Evolutionary conservation across 345 rosid genomes (phyloP), one percentile per base, ranked within the genome.

Genomic region (Cochlearia excelsa): DNA sequence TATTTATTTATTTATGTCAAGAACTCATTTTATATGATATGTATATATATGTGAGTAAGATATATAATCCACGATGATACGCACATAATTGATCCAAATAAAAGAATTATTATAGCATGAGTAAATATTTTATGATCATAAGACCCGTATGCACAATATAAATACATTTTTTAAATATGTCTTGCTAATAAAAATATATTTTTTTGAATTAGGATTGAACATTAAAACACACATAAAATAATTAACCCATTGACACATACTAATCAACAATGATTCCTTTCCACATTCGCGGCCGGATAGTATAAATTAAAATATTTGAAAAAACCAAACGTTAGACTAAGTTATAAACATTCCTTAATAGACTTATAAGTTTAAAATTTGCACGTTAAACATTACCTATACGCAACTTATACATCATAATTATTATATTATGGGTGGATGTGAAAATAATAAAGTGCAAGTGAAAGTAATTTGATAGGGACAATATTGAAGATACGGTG

Each of bases 371-470:
- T 16, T 16, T 16, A 16, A 16, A 16, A 16, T 16, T 46, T 41
- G 38, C 49, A 48, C 68, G 46, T 27, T 61, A 62, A 62, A 69
- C 58, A 42, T 62, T 62, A 69, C 74, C 49, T 69, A 34, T 62
- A 69, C 68, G 74, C 49, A 62, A 62, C 74, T 55, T 46, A 41
- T 33, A 46, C 5, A 10, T 69, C 35, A 41, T 42, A 33, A 10
- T 31, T 39, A 43, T 5, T 44, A 26, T 54, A 54, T 6, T 30
- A 11, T 3, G 39, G 26, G 45, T 54, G 59, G 57, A 46, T 56
- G 9, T 23, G 52, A 69, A 59, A 42, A 54, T 16, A 43, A 33
- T 34, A 28, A 54, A 47, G 23, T 69, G 6, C 9, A 26, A 48
- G 31, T 44, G 39, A 61, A 31, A 46, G 66, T 4, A 54, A 48